Evolutionary conservation across 768 basidiomycete species (phyloP).

Genomic region (Lactifluus pinguis): DNA sequence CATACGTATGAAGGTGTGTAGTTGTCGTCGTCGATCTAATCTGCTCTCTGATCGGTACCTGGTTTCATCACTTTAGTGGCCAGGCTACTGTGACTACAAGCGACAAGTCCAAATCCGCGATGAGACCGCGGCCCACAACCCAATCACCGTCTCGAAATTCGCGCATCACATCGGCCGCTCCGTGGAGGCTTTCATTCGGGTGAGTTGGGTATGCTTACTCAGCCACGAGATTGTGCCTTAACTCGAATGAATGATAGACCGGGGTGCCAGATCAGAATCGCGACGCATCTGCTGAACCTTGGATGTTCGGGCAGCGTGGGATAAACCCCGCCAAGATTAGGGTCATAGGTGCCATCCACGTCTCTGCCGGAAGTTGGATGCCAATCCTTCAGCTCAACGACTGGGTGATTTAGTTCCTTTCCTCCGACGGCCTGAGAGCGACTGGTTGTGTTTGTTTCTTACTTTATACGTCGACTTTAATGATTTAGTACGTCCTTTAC

Average conservation of each 20-base stretch:
- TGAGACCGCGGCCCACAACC: slow-evolving; percentile 1
- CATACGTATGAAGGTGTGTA: slow-evolving; percentile 10
- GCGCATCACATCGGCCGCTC: slow-evolving; percentile 10
- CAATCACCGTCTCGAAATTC: slow-evolving; percentile 9
- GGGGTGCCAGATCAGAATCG: background rate
- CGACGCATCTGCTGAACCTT: background rate
- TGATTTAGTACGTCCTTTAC: background rate
- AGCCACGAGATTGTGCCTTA: background rate
- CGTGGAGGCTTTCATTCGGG: slow-evolving; percentile 8
- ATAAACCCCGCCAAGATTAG: background rate
- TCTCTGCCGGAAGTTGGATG: slow-evolving; percentile 16
- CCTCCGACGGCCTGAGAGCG: background rate
- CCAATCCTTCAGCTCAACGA: slow-evolving; percentile 11
- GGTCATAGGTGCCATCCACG: slow-evolving; percentile 10
- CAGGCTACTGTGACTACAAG: slow-evolving; percentile 1
- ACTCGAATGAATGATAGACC: background rate
- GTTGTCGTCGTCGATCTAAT: background rate
- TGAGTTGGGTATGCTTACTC: background rate
- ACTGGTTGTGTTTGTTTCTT: background rate
- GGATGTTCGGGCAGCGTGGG: slow-evolving; percentile 1
- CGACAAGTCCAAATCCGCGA: slow-evolving; percentile 12
- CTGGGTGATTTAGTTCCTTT: background rate
- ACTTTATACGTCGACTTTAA: background rate
- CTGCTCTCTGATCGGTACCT: background rate
- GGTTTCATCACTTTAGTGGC: slow-evolving; percentile 1